phyloP scores from a whole-genome alignment of 306 rosid genomes.

The Rosa chinensis region DNA sequence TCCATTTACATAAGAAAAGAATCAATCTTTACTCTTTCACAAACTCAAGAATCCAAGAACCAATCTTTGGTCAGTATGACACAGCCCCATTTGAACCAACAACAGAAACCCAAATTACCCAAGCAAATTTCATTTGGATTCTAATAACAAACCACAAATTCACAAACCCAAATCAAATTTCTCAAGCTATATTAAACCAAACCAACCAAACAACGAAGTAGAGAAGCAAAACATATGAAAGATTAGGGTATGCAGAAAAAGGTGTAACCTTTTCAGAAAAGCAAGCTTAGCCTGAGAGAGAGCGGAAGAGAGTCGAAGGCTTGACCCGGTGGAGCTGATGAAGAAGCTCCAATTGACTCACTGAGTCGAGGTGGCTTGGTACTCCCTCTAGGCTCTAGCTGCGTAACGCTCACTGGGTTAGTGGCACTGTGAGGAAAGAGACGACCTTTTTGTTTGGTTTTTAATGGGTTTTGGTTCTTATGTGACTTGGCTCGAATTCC shows the following conservation, averaged over 20 bases:
- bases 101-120: constrained; percentile 3
- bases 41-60: not conserved
- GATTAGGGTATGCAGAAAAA: constrained; percentile 4
- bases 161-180: constrained; percentile 7
- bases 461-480: too few species aligned
- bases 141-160: not conserved
- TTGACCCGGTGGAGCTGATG: too few species aligned
- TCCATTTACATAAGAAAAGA: not conserved
- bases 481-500: too few species aligned
- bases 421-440: not conserved
- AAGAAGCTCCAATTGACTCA: too few species aligned
- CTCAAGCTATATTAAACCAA: not conserved
- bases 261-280: not conserved
- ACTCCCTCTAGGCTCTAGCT: not conserved
- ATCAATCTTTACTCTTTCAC: not conserved
- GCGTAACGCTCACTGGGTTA: not conserved
- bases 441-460: not conserved
- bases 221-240: not conserved
- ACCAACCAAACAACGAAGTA: not conserved
- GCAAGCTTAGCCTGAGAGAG: not conserved
- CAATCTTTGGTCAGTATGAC: not conserved
- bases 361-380: not conserved
- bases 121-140: not conserved
- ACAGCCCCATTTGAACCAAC: not conserved
- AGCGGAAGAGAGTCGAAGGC: not conserved